Evolutionary conservation across 495 filamentous ascomycete species (phyloP), one percentile per base, ranked within the genome.

Genomic region (Aspergillus biplanus): DNA sequence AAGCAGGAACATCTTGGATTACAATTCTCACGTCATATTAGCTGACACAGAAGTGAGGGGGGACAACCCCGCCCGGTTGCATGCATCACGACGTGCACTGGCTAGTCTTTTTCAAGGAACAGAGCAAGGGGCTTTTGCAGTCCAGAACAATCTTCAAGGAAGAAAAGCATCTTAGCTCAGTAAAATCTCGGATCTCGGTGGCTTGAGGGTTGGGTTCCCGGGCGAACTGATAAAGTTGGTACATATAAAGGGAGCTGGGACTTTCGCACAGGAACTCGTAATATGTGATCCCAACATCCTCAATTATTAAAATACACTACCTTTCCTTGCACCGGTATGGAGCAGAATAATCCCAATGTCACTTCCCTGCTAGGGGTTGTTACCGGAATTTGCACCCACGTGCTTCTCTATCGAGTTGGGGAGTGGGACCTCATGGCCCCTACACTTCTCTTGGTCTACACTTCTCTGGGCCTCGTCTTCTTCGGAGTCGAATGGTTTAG

Each of bases 401-500:
- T 54, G 52, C 52, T 54, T 21, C 33, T 33, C 15, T 54, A 54
- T 54, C 33, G 52, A 54, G 13, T 34, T 34, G 52, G 52, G 33
- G 52, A 54, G 52, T 54, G 52, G 52, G 52, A 54, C 27, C 52
- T 54, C 11, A 54, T 13, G 13, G 52, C 52, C 3, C 52, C 52
- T n/a, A 34, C 7, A 16, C 27, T 54, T 15, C 27, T 54, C 5
- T 6, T 54, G 27, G 13, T 12, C 8, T 54, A 54, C 52, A 54
- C 33, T 11, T 54, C 34, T 34, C 52, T 54, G 6, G 33, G 33
- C 47, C 27, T 31, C n/a, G 0, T 50, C 21, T 31, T 50, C 47
- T 18, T 50, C 27, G 47, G n/a, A 6, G 3, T 50, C 7, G 47
- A 50, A 5, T 50, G 47, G 47, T 7, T 9, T 8, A 31, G 16